Percentiles rank a stretch among this genome's conserved stretches.
Evolutionary conservation across 2,329 filamentous ascomycete genomes (phyloP).

Genomic region (Cordyceps cateniannulata): DNA sequence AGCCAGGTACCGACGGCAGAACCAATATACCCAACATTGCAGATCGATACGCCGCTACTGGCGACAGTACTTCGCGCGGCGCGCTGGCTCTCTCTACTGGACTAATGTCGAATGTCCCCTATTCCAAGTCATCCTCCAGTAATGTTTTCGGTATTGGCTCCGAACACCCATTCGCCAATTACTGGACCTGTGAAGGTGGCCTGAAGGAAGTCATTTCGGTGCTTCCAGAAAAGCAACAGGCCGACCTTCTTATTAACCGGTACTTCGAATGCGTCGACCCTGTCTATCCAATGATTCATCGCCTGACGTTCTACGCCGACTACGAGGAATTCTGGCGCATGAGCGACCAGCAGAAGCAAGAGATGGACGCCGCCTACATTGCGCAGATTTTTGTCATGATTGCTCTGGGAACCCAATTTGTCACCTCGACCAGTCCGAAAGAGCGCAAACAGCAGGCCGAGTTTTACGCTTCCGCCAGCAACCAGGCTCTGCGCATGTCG

Average conservation of each 20-base stretch:
- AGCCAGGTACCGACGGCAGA: constrained; percentile 31
- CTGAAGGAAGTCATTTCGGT: constrained; percentile 69
- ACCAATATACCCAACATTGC: constrained; percentile 48
- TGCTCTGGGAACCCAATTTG: constrained; percentile 72
- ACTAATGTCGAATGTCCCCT: constrained; percentile 66
- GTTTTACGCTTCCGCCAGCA: constrained; percentile 74
- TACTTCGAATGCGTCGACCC: constrained; percentile 71
- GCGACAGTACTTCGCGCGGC: constrained; percentile 38
- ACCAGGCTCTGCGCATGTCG: constrained; percentile 68
- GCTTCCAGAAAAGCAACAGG: constrained; percentile 68
- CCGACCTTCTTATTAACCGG: constrained; percentile 58
- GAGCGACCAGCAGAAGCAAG: constrained; percentile 47
- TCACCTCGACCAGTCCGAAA: constrained; percentile 48
- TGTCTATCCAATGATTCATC: constrained; percentile 74
- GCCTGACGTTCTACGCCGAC: constrained; percentile 68
- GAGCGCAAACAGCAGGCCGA: constrained; percentile 71
- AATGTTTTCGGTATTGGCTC: constrained; percentile 77
- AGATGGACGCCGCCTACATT: constrained; percentile 61
- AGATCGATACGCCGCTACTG: constrained; percentile 43
- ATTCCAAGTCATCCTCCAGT: constrained; percentile 62
- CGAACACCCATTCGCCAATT: constrained; percentile 75
- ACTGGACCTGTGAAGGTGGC: constrained; percentile 75
- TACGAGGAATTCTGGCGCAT: constrained; percentile 74
- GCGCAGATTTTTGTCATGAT: constrained; percentile 72
- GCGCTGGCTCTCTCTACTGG: constrained; percentile 51